Percentiles rank a stretch among this genome's conserved stretches.
These are phyloP conservation scores for Metschnikowia bowlesiae DNA, from an alignment of 805 yeast species.

Conservation along the genomic window DNA sequence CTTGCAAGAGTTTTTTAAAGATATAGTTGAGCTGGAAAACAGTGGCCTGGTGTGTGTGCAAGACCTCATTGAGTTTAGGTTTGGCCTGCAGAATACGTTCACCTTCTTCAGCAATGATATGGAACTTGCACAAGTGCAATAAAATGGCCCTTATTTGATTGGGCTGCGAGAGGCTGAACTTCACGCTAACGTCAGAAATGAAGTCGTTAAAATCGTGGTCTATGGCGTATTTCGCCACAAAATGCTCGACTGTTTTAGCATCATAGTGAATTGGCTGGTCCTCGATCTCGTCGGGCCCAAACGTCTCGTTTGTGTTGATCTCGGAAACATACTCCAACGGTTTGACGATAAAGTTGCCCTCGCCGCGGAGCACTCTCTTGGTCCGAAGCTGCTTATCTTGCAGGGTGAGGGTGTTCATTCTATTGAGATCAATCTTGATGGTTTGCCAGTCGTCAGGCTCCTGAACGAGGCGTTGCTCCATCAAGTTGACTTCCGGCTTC, in stretches of 20 bases:
- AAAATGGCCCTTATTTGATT: slow-evolving; percentile 58
- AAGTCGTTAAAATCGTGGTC: slow-evolving; percentile 36
- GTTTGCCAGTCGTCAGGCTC: slow-evolving; percentile 37
- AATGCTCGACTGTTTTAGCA: slow-evolving; percentile 28
- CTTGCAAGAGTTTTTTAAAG: slow-evolving; percentile 66
- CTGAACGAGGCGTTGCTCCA: slow-evolving; percentile 44
- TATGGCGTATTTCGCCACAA: slow-evolving; percentile 27
- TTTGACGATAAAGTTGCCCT: slow-evolving; percentile 35
- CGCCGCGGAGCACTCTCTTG: slow-evolving; percentile 45
- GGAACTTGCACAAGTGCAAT: slow-evolving; percentile 65
- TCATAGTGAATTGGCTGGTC: slow-evolving; percentile 12
- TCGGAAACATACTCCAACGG: slow-evolving; percentile 41
- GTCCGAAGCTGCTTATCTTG: slow-evolving; percentile 70
- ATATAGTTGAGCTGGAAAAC: slow-evolving; percentile 73
- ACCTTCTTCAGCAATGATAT: slow-evolving; percentile 35
- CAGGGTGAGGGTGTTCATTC: slow-evolving; percentile 66
- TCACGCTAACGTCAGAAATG: slow-evolving; percentile 37
- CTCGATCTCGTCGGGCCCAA: slow-evolving; percentile 18
- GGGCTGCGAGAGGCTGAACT: slow-evolving; percentile 38
- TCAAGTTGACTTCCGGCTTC: slow-evolving; percentile 24
- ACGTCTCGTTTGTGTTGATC: slow-evolving; percentile 38
- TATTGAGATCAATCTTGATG: slow-evolving; percentile 37
- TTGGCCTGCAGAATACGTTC: slow-evolving; percentile 34
- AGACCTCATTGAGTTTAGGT: slow-evolving; percentile 40
- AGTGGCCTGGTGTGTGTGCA: slow-evolving; percentile 50